These are phyloP conservation scores for Crithidia thermophila DNA, from an alignment of 208 protist species.

Conservation along the genomic window DNA sequence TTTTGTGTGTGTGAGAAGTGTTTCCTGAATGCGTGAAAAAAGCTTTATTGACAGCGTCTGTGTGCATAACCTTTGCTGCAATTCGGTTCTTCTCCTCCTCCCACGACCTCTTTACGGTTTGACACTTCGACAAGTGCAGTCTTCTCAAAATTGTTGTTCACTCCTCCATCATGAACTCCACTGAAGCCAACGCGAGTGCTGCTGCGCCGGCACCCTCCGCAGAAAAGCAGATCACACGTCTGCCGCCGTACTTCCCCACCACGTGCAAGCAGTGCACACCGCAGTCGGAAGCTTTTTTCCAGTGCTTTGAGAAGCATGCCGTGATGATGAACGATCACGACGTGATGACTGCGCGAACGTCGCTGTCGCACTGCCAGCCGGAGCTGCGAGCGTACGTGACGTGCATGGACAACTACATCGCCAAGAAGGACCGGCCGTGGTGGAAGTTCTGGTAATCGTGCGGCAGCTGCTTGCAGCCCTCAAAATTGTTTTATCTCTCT, in stretches of 20 bases:
- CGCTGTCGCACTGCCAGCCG: constrained; percentile 64
- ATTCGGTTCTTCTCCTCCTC: no score
- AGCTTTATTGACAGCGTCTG: no score
- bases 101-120: no score
- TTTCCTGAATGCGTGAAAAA: no score
- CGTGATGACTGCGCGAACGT: constrained; percentile 48
- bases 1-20: no score
- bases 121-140: background rate
- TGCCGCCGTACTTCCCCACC: constrained; percentile 82
- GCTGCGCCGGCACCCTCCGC: constrained; percentile 6
- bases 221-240: constrained; percentile 31
- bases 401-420: constrained; percentile 73
- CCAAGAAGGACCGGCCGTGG: constrained; percentile 30
- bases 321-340: constrained; percentile 67
- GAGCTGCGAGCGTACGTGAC: constrained; percentile 70
- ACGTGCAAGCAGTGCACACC: constrained; percentile 50
- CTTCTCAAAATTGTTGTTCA: background rate
- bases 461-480: background rate
- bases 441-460: constrained; percentile 54
- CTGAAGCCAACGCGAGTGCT: background rate
- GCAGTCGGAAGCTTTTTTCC: constrained; percentile 63
- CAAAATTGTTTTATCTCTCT: background rate
- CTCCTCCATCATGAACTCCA: background rate
- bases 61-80: no score
- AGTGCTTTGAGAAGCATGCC: constrained; percentile 77